Evolutionary conservation across 2,329 filamentous ascomycete species (phyloP).

Genomic region (Alternaria triticina): DNA sequence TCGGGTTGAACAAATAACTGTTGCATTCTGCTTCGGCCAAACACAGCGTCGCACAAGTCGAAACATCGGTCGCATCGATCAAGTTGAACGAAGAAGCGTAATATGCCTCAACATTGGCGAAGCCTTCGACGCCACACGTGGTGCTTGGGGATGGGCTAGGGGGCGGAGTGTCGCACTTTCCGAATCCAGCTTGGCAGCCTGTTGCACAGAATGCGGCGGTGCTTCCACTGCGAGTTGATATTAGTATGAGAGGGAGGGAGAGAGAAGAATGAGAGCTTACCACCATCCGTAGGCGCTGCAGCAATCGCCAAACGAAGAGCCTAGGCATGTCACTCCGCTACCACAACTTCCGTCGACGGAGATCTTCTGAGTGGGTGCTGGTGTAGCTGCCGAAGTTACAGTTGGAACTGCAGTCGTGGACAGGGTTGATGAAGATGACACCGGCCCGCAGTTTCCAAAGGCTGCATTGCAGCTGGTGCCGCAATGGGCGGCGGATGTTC

Average conservation of each 20-base stretch:
- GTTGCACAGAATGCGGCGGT: conserved; percentile 36
- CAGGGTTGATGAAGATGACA: not conserved
- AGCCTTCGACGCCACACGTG: conserved; percentile 17
- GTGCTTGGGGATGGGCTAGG: conserved; percentile 5
- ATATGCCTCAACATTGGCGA: conserved; percentile 18
- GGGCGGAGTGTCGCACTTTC: conserved; percentile 13
- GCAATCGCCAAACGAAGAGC: conserved; percentile 52
- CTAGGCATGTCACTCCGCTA: conserved; percentile 40
- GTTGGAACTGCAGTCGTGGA: not conserved
- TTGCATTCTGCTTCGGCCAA: conserved; percentile 17
- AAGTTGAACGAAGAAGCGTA: conserved; percentile 25
- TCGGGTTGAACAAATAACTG: conserved; percentile 19
- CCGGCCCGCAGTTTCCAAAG: conserved; percentile 38
- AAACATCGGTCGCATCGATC: conserved; percentile 11
- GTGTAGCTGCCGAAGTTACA: conserved; percentile 3
- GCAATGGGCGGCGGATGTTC: conserved; percentile 34
- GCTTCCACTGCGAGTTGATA: conserved; percentile 26
- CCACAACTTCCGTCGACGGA: conserved; percentile 34
- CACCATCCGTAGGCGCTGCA: conserved; percentile 53
- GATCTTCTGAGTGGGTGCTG: conserved; percentile 20
- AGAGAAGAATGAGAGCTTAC: not conserved
- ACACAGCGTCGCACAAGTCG: conserved; percentile 15
- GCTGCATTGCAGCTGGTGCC: conserved; percentile 37
- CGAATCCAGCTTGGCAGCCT: conserved; percentile 43
- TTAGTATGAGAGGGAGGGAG: not conserved